Percentiles rank a stretch among this genome's conserved stretches.
These are phyloP conservation scores for Acidiella bohemica DNA, from an alignment of 495 filamentous ascomycete species.

Conservation along the genomic window DNA sequence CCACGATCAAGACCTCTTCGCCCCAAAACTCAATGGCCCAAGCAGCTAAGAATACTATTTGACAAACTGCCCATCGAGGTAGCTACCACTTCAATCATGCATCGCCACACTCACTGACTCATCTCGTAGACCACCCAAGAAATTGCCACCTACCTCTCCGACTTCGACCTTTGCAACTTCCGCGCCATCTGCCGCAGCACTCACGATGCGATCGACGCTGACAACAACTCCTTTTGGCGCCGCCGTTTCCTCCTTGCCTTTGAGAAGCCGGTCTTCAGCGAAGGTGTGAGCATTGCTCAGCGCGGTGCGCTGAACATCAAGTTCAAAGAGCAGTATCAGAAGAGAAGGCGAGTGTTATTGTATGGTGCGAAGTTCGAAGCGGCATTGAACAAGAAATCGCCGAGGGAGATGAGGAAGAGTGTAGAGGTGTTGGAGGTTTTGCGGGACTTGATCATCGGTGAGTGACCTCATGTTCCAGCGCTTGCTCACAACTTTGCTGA, in stretches of 20 bases:
- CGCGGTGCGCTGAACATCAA: constrained; percentile 4
- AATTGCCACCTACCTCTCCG: constrained; percentile 23
- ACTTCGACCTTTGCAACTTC: constrained; percentile 24
- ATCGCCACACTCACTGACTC: neutral
- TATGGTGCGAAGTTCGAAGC: constrained; percentile 18
- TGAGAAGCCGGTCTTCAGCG: constrained; percentile 13
- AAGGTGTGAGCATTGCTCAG: neutral
- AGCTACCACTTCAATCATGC: neutral
- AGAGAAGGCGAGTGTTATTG: constrained; percentile 14
- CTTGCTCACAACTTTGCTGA: no score
- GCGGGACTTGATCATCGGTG: constrained; percentile 19
- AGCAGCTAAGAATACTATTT: no score
- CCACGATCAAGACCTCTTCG: no score
- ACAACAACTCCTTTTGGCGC: constrained; percentile 25
- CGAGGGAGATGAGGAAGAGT: constrained; percentile 3
- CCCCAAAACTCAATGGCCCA: no score
- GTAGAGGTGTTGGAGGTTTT: constrained; percentile 17
- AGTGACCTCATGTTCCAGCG: no score
- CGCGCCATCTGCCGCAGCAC: constrained; percentile 19
- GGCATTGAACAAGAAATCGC: constrained; percentile 11
- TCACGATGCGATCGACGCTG: constrained; percentile 23
- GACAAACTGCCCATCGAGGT: neutral
- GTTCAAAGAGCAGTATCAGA: constrained; percentile 23
- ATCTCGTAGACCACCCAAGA: constrained; percentile 20
- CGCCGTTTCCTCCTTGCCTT: constrained; percentile 19